A percentile compares a stretch with the other conserved stretches of the same genome.
Evolutionary conservation across 2,329 filamentous ascomycete genomes (phyloP).

Genomic region (Fonsecaea erecta): DNA sequence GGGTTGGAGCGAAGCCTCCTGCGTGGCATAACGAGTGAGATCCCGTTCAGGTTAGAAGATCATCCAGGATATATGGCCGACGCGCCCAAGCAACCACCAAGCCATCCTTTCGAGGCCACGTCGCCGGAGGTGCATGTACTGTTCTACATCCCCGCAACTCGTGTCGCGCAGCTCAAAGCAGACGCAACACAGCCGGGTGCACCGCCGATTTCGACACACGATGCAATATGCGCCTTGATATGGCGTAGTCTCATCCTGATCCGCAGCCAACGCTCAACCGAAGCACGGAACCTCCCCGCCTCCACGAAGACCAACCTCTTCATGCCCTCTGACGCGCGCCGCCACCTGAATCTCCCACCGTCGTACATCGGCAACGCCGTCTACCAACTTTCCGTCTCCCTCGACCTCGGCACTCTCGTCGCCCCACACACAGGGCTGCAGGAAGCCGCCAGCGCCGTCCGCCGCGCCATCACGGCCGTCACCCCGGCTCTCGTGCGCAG

Average conservation of each 20-base stretch:
- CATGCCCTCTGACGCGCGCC: slow-evolving; percentile 19
- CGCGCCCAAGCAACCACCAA: slow-evolving; percentile 1
- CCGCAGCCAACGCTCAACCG: neutral
- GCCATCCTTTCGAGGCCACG: slow-evolving; percentile 8
- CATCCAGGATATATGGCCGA: slow-evolving; percentile 11
- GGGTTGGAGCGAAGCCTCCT: slow-evolving; percentile 10
- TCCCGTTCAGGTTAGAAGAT: slow-evolving; percentile 16
- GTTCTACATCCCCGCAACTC: slow-evolving; percentile 4
- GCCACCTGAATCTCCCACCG: slow-evolving; percentile 12
- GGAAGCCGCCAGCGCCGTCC: slow-evolving; percentile 16
- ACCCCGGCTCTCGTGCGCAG: slow-evolving; percentile 7
- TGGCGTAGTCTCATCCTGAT: slow-evolving; percentile 19
- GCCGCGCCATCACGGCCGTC: slow-evolving; percentile 13
- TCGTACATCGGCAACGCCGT: slow-evolving; percentile 18
- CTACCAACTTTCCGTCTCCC: slow-evolving; percentile 14
- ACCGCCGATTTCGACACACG: slow-evolving; percentile 13
- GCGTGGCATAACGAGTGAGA: slow-evolving; percentile 3
- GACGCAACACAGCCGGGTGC: slow-evolving; percentile 8
- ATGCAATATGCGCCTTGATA: slow-evolving; percentile 16
- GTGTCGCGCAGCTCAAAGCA: slow-evolving; percentile 15
- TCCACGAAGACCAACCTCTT: slow-evolving; percentile 3
- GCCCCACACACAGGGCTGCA: neutral
- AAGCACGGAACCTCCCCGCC: neutral
- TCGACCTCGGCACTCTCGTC: slow-evolving; percentile 7
- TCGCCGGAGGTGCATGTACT: slow-evolving; percentile 1